A percentile compares a stretch with the other conserved stretches of the same genome.
phyloP scores from a whole-genome alignment of 441 rosid genomes.

The Flueggea neowawraea region DNA sequence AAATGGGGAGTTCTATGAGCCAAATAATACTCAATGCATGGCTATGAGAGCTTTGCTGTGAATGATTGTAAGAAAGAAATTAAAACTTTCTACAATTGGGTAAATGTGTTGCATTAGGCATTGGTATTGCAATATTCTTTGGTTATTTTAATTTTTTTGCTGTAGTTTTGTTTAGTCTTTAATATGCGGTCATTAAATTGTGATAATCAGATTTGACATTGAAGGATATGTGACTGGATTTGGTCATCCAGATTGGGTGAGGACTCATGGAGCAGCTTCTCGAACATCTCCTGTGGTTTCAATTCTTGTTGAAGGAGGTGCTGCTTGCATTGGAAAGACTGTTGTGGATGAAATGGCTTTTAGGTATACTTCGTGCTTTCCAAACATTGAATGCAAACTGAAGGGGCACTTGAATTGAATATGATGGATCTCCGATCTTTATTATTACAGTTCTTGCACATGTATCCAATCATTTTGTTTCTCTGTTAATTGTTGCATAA shows the following conservation, averaged over 20 bases:
- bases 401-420: too few species aligned
- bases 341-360: conserved; percentile 84
- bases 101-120: not conserved
- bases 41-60: not conserved
- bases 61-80: not conserved
- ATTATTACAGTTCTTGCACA: too few species aligned
- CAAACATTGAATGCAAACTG: not conserved
- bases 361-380: conserved; percentile 33
- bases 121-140: not conserved
- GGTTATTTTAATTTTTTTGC: not conserved
- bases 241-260: conserved; percentile 96
- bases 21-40: too few species aligned
- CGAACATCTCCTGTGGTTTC: conserved; percentile 65
- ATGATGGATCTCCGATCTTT: too few species aligned
- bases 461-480: too few species aligned
- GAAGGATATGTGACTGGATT: conserved; percentile 86
- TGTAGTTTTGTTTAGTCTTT: not conserved
- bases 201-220: conserved; percentile 67
- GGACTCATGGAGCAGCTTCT: conserved; percentile 69
- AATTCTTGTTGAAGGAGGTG: conserved; percentile 89
- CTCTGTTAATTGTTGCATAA: not conserved
- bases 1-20: not conserved
- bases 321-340: conserved; percentile 93
- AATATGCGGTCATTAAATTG: not conserved
- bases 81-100: not conserved